A percentile compares a stretch with the other conserved stretches of the same genome.
Conservation (phyloP, 23 red algal species). For the Agarophyton chilense region DNA sequence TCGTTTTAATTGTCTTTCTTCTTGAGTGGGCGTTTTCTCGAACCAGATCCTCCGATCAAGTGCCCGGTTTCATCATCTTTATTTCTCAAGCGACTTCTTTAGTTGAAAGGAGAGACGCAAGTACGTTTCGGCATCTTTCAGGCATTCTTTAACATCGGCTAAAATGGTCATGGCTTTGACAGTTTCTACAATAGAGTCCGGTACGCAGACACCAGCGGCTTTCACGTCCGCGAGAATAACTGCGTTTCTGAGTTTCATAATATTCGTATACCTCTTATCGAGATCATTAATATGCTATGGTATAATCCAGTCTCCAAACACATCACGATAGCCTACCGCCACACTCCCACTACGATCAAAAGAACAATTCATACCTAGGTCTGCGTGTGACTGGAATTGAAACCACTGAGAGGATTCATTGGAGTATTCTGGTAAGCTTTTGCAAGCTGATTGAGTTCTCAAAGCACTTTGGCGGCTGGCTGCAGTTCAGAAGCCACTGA, state of each 20-base stretch:
- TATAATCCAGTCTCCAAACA: slow-evolving; percentile 68
- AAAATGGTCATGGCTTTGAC: slow-evolving; percentile 32
- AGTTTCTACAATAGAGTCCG: slow-evolving; percentile 16
- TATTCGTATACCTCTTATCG: slow-evolving; percentile 65
- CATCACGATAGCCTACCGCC: slow-evolving; percentile 46
- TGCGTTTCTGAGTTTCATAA: slow-evolving; percentile 17
- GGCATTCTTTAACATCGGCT: slow-evolving; percentile 22
- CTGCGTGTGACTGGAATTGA: slow-evolving; percentile 39
- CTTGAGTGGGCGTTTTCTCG: slow-evolving; percentile 34
- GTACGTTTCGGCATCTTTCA: slow-evolving; percentile 53
- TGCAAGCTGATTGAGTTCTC: not conserved
- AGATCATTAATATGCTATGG: slow-evolving; percentile 80
- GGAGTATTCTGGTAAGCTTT: not conserved
- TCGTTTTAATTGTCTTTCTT: slow-evolving; percentile 57
- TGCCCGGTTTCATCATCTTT: not conserved
- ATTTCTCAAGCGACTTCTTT: not conserved
- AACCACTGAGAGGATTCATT: slow-evolving; percentile 41
- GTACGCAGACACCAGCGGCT: slow-evolving; percentile 12
- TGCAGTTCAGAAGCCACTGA: no score
- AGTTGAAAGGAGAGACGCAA: slow-evolving; percentile 49
- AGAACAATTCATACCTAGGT: slow-evolving; percentile 3
- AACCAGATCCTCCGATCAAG: not conserved
- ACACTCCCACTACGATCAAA: slow-evolving; percentile 53
- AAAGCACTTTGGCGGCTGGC: slow-evolving; percentile 20
- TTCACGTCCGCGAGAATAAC: slow-evolving; percentile 8